phyloP scores from a whole-genome alignment of 805 yeast genomes.

The Starmerella lactis-condensi region DNA sequence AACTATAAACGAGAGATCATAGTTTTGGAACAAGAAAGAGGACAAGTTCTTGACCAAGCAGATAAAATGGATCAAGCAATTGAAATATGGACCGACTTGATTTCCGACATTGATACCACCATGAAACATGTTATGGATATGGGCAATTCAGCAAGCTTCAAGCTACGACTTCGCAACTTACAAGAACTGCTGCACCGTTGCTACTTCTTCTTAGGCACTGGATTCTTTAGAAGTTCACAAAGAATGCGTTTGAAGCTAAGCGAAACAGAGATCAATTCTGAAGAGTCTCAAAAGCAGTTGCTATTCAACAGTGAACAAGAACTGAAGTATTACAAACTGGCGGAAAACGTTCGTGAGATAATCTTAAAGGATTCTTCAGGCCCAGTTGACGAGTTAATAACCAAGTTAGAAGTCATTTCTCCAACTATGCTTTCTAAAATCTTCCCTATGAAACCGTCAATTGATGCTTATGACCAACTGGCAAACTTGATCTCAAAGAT shows the following conservation, averaged over 20 bases:
- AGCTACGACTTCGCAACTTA: too few relatives aligned
- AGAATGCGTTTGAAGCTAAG: slow-evolving; percentile 6
- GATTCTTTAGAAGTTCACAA: slow-evolving; percentile 22
- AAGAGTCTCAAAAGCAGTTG: slow-evolving; percentile 11
- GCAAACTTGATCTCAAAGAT: neutral
- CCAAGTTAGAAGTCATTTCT: slow-evolving; percentile 1
- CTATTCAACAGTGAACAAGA: slow-evolving; percentile 29
- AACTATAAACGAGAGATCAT: slow-evolving; percentile 5
- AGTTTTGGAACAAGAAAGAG: slow-evolving; percentile 35
- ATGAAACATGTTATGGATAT: too few relatives aligned
- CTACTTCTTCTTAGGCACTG: slow-evolving; percentile 39
- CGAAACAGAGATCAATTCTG: slow-evolving; percentile 7
- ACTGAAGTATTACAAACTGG: slow-evolving; percentile 35
- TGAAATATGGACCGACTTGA: slow-evolving; percentile 23
- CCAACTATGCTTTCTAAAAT: too few relatives aligned
- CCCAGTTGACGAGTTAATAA: slow-evolving; percentile 13
- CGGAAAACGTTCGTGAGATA: slow-evolving; percentile 41
- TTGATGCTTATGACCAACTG: too few relatives aligned
- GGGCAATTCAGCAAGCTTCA: too few relatives aligned
- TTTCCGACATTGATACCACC: neutral
- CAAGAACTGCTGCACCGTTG: slow-evolving; percentile 40
- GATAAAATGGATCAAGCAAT: slow-evolving; percentile 37
- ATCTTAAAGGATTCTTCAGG: slow-evolving; percentile 28
- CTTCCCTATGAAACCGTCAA: too few relatives aligned
- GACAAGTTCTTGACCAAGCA: slow-evolving; percentile 46